phyloP scores from a whole-genome alignment of 768 basidiomycete species.

The Suillus paluster region DNA sequence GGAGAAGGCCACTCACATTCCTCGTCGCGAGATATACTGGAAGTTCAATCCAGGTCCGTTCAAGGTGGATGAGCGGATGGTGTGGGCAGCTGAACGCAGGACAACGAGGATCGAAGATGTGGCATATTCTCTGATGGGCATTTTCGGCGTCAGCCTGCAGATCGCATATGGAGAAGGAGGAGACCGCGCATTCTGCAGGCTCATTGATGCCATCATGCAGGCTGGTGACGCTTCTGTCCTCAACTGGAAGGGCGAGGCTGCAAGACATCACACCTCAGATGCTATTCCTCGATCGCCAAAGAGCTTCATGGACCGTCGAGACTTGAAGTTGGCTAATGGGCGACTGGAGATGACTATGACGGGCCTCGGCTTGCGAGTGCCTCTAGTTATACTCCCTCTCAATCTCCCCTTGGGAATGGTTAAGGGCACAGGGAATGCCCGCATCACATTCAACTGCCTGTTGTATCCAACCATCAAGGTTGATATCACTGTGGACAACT shows the following conservation, averaged over 20 bases:
- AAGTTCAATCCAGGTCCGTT: not conserved
- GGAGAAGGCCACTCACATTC: not conserved
- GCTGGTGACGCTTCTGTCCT: conserved; percentile 8
- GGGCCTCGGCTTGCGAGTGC: not conserved
- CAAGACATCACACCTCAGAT: not conserved
- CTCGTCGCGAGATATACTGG: not conserved
- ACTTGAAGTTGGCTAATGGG: not conserved
- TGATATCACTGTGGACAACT: not conserved
- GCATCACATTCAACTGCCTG: not conserved
- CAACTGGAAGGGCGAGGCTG: conserved; percentile 6
- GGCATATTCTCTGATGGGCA: conserved; percentile 21
- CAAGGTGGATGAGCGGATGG: conserved; percentile 11
- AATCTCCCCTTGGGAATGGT: not conserved
- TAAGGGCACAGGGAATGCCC: not conserved
- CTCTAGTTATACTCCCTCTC: not conserved
- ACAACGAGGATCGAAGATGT: conserved; percentile 20
- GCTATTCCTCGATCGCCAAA: not conserved
- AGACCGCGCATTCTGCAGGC: conserved; percentile 14
- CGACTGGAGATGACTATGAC: conserved; percentile 3
- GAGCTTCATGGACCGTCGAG: not conserved
- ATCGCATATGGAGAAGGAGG: conserved; percentile 22
- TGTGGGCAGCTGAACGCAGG: conserved; percentile 20
- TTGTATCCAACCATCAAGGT: not conserved
- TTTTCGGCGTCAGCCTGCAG: conserved; percentile 18
- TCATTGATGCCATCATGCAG: conserved; percentile 14